Evolutionary conservation across 2,329 filamentous ascomycete species (phyloP).

Genomic region (Cytospora mali): DNA sequence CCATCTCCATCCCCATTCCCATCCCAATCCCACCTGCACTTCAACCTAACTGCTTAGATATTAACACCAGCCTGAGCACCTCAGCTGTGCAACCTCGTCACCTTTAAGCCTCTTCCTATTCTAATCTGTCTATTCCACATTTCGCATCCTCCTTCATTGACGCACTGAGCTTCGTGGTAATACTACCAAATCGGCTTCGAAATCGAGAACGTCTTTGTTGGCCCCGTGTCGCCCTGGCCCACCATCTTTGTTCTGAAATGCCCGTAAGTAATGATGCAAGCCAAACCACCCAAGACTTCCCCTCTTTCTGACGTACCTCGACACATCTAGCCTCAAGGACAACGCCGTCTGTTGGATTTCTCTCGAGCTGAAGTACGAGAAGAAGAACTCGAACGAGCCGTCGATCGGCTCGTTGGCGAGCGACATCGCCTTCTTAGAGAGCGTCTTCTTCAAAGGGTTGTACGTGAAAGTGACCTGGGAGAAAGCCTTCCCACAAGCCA

Average conservation of each 20-base stretch:
- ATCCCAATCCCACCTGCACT: background rate
- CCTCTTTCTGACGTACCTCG: background rate
- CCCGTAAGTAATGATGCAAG: constrained; percentile 16
- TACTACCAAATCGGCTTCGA: background rate
- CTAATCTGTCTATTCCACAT: background rate
- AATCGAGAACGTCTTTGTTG: constrained; percentile 13
- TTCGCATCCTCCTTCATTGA: background rate
- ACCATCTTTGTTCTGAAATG: constrained; percentile 21
- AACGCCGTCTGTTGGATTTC: constrained; percentile 19
- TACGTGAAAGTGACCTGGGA: constrained; percentile 5
- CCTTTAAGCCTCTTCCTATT: constrained; percentile 5
- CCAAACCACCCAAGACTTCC: background rate
- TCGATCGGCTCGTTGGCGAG: constrained; percentile 10
- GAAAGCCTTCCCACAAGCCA: constrained; percentile 5
- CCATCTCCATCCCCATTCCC: constrained; percentile 6
- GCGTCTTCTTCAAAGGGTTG: constrained; percentile 10
- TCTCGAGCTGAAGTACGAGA: constrained; percentile 22
- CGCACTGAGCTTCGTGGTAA: background rate
- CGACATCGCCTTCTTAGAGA: constrained; percentile 2
- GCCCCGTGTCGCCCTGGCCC: constrained; percentile 4
- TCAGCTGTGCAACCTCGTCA: constrained; percentile 2
- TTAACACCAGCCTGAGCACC: background rate
- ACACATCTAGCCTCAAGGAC: constrained; percentile 8
- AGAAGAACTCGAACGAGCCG: constrained; percentile 17
- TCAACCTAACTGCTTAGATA: background rate